Percentiles rank a stretch among this genome's conserved stretches.
Conservation (phyloP, 345 rosid species). For the Cardiospermum halicacabum region DNA sequence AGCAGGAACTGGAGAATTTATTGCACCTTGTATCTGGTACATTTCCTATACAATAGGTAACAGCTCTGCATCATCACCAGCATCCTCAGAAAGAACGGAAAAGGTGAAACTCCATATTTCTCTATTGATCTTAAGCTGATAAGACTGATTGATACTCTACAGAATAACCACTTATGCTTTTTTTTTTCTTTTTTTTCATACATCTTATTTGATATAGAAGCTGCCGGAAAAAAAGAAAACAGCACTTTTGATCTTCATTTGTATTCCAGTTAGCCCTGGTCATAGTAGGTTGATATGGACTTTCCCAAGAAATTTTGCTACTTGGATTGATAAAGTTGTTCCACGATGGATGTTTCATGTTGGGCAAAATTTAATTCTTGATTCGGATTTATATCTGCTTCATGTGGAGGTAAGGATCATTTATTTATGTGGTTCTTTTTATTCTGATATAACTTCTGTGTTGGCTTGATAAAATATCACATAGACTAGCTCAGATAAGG, state of each 20-base stretch:
- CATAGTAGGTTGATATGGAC: conserved; percentile 82
- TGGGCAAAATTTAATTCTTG: conserved; percentile 70
- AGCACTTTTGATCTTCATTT: conserved; percentile 73
- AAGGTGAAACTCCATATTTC: conserved; percentile 27
- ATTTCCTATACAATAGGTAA: conserved; percentile 37
- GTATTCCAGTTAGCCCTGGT: conserved; percentile 89
- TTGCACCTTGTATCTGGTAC: conserved; percentile 74
- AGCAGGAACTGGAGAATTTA: conserved; percentile 49
- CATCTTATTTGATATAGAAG: conserved; percentile 22
- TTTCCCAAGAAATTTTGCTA: conserved; percentile 66
- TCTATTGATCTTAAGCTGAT: neutral
- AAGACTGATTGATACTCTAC: neutral
- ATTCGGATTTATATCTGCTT: conserved; percentile 86
- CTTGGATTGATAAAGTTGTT: conserved; percentile 62
- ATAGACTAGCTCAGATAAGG: neutral
- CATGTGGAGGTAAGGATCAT: conserved; percentile 55
- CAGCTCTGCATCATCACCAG: conserved; percentile 39
- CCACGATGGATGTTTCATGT: conserved; percentile 89
- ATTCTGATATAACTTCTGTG: neutral
- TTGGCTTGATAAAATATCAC: neutral
- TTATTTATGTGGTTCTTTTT: neutral
- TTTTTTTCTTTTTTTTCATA: neutral
- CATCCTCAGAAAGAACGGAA: conserved; percentile 26
- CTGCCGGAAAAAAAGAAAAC: conserved; percentile 21
- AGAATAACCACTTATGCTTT: neutral